Evolutionary conservation across 2,329 filamentous ascomycete species (phyloP).

Genomic region (Monilinia aucupariae): DNA sequence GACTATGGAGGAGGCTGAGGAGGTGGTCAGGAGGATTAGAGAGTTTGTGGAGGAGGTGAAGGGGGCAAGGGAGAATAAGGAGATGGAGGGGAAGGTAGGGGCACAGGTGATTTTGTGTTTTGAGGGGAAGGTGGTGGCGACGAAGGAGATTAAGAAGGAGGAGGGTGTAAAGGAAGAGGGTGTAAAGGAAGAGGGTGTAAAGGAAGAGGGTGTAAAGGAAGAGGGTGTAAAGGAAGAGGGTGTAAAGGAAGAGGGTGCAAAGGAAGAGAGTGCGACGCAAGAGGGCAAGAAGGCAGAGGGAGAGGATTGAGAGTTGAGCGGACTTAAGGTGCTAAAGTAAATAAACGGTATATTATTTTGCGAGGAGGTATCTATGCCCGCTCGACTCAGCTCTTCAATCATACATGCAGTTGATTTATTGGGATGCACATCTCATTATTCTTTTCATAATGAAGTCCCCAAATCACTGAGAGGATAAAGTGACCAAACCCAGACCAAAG

Average conservation of each 20-base stretch:
- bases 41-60: constrained; percentile 35
- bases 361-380: too few relatives aligned
- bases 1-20: constrained; percentile 54
- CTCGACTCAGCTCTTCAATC: too few relatives aligned
- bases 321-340: not conserved
- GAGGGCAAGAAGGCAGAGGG: not conserved
- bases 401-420: too few relatives aligned
- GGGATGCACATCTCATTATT: too few relatives aligned
- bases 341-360: too few relatives aligned
- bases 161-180: not conserved
- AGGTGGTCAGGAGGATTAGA: constrained; percentile 49
- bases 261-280: not conserved
- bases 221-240: not conserved
- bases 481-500: not conserved
- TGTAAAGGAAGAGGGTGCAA: too few relatives aligned
- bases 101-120: constrained; percentile 42
- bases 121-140: constrained; percentile 36
- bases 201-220: not conserved
- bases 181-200: too few relatives aligned
- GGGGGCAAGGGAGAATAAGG: constrained; percentile 43
- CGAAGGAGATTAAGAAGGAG: not conserved
- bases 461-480: not conserved
- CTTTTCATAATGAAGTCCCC: not conserved
- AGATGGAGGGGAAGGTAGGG: constrained; percentile 42
- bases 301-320: not conserved